These are phyloP conservation scores for Astrothelium subdiscretum DNA, from an alignment of 495 filamentous ascomycete genomes.

Conservation along the genomic window DNA sequence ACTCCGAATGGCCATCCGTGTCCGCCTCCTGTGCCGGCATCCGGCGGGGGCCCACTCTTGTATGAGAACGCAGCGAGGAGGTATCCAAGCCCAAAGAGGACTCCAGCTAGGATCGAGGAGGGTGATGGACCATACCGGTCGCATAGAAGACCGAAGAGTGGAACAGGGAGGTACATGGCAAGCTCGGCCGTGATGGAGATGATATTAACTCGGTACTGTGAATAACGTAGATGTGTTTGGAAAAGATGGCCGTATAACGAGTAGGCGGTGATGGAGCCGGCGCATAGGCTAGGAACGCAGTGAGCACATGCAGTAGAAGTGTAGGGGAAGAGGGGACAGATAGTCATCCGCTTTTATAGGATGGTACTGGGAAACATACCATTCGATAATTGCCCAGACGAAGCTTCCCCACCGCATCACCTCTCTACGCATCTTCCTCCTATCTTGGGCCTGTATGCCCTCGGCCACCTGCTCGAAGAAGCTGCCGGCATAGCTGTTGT, in stretches of 20 bases:
- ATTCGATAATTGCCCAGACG: slow-evolving; percentile 48
- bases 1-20: slow-evolving; percentile 59
- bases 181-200: slow-evolving; percentile 75
- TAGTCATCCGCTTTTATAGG: neutral
- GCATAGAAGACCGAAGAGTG: slow-evolving; percentile 80
- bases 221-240: slow-evolving; percentile 70
- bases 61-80: slow-evolving; percentile 72
- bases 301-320: neutral
- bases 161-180: slow-evolving; percentile 78
- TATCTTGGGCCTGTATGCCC: slow-evolving; percentile 47
- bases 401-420: slow-evolving; percentile 45
- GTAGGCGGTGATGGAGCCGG: slow-evolving; percentile 76
- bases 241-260: slow-evolving; percentile 85
- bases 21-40: slow-evolving; percentile 36
- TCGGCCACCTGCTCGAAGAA: slow-evolving; percentile 51
- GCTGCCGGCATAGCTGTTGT: slow-evolving; percentile 39
- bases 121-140: slow-evolving; percentile 73
- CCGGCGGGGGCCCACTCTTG: slow-evolving; percentile 43
- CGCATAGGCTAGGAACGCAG: slow-evolving; percentile 46
- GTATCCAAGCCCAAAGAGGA: slow-evolving; percentile 72
- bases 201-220: slow-evolving; percentile 81
- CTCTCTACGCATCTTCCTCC: slow-evolving; percentile 39
- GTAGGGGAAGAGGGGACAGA: neutral
- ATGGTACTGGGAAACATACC: slow-evolving; percentile 23
- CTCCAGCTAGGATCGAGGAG: slow-evolving; percentile 56